phyloP scores from a whole-genome alignment of 495 filamentous ascomycete species.

The Penicillium bovifimosum region DNA sequence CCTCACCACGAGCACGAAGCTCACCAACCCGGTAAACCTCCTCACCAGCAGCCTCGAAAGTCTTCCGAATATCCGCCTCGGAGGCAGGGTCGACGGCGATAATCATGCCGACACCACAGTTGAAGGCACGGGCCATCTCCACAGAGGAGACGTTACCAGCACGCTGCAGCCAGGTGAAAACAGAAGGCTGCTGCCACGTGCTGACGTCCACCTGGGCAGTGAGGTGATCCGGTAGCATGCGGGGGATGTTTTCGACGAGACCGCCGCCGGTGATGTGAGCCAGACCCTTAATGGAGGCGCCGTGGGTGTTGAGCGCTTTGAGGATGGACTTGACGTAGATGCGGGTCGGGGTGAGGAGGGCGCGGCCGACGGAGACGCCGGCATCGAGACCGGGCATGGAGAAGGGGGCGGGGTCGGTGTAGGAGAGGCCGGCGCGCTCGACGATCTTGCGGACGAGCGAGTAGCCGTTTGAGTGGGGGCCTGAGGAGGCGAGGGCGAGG shows the following conservation, averaged over 20 bases:
- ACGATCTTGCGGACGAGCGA: constrained; percentile 87
- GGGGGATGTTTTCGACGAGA: constrained; percentile 83
- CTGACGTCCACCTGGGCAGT: constrained; percentile 70
- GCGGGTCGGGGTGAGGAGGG: constrained; percentile 70
- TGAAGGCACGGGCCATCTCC: constrained; percentile 91
- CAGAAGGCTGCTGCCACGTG: constrained; percentile 63
- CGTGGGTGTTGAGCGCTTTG: constrained; percentile 43
- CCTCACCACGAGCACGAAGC: constrained; percentile 47
- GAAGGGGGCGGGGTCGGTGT: constrained; percentile 69
- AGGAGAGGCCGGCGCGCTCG: constrained; percentile 60
- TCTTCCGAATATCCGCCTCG: constrained; percentile 30
- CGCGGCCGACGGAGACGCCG: constrained; percentile 55
- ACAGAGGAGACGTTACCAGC: constrained; percentile 62
- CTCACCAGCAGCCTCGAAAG: constrained; percentile 63
- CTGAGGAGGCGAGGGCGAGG: constrained; percentile 74
- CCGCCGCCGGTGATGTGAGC: constrained; percentile 96
- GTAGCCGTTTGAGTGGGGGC: constrained; percentile 92
- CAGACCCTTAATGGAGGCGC: constrained; percentile 79
- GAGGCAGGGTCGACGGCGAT: constrained; percentile 55
- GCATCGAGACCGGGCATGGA: constrained; percentile 42
- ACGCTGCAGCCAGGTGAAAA: constrained; percentile 80
- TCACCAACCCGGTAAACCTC: constrained; percentile 69
- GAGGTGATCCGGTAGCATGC: constrained; percentile 76
- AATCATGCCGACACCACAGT: constrained; percentile 91
- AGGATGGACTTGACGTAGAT: constrained; percentile 78